phyloP scores from a whole-genome alignment of 2,329 filamentous ascomycete genomes.

The Venturia oleaginea region DNA sequence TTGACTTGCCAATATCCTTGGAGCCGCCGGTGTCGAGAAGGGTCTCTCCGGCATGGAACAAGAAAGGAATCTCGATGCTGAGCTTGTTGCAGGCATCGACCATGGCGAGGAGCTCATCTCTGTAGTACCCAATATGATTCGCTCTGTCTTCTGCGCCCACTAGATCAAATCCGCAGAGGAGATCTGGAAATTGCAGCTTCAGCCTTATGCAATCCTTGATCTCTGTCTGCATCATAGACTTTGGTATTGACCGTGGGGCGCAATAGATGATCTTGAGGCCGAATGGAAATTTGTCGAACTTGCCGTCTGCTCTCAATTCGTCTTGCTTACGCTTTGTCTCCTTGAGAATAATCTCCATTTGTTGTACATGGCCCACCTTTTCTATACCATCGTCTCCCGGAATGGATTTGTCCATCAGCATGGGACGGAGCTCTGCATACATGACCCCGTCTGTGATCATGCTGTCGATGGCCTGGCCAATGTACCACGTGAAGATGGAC shows the following conservation, averaged over 20 bases:
- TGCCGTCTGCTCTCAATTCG: constrained; percentile 29
- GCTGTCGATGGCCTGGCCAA: constrained; percentile 48
- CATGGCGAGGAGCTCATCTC: constrained; percentile 51
- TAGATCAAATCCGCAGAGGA: constrained; percentile 63
- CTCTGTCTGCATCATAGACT: constrained; percentile 39
- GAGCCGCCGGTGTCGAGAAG: constrained; percentile 53
- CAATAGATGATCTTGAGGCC: constrained; percentile 66
- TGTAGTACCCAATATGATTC: constrained; percentile 49
- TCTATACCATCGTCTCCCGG: constrained; percentile 47
- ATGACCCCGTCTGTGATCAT: constrained; percentile 58
- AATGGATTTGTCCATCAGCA: constrained; percentile 58
- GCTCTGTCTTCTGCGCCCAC: constrained; percentile 57
- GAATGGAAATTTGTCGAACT: constrained; percentile 42
- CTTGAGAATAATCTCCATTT: constrained; percentile 52
- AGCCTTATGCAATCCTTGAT: constrained; percentile 54
- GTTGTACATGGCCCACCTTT: constrained; percentile 46
- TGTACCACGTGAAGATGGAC: constrained; percentile 53
- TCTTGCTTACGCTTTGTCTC: constrained; percentile 43
- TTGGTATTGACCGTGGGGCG: constrained; percentile 52
- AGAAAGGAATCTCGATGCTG: constrained; percentile 54
- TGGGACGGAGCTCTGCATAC: constrained; percentile 63
- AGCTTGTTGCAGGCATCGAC: constrained; percentile 40
- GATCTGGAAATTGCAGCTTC: constrained; percentile 46
- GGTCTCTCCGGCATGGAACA: constrained; percentile 72
- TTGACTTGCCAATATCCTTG: constrained; percentile 48